Evolutionary conservation across 805 yeast species (phyloP), one percentile per base, ranked within the genome.

Genomic region (Starmerella geochares): DNA sequence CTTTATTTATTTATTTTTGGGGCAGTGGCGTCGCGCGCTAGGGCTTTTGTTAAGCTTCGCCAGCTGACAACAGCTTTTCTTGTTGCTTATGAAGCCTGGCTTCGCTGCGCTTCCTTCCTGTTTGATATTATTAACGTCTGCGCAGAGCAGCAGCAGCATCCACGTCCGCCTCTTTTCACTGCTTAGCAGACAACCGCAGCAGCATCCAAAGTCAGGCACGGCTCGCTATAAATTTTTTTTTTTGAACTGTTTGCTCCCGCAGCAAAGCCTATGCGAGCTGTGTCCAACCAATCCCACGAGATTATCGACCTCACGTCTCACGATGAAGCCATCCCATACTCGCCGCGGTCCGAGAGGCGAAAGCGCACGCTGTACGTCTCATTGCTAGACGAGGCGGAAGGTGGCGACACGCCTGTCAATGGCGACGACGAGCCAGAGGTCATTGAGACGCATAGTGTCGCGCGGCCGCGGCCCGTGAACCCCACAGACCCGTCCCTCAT

Each of bases 221-320:
- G 37, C 16, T 21, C 25, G 17, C 40, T 35, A 6, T 31, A n/a
- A 38, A 14, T 38, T 25, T 14, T 24, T 38, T 38, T 25, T 14
- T n/a, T 11, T 5, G 42, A 6, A 6, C 31, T 9, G n/a, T n/a
- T n/a, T n/a, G n/a, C n/a, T n/a, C n/a, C n/a, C n/a, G n/a, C n/a
- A n/a, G n/a, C n/a, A n/a, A n/a, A n/a, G 14, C 41, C 20, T 7
- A 40, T 40, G 44, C 23, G 44, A 40, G 44, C 33, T 6, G 44
- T n/a, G n/a, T 27, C 44, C 3, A 16, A n/a, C 3, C 13, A 25
- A 3, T 2, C 14, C 44, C 33, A 16, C 9, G 42, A 38, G 31
- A 23, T 40, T 11, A 23, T 40, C 5, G 44, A 40, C 16, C 44
- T 40, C 31, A 40, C 44, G 17, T 24, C 31, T 9, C 20, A 21